phyloP scores from a whole-genome alignment of 108 stramenopile genomes.

The Nitzschia sp. region DNA sequence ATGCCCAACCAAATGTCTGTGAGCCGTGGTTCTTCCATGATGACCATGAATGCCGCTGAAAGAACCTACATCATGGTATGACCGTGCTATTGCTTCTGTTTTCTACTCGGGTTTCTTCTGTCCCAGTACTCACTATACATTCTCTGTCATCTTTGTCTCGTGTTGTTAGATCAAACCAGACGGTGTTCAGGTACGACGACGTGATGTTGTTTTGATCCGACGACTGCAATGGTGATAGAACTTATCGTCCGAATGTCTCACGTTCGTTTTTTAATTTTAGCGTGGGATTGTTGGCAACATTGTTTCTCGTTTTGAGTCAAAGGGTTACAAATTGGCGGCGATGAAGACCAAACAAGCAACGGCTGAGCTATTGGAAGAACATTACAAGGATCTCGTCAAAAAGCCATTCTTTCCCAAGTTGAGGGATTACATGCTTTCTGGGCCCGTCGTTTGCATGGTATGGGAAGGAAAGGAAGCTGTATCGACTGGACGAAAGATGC shows the following conservation, averaged over 20 bases:
- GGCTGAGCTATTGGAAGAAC: slow-evolving; percentile 81
- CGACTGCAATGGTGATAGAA: too few species aligned
- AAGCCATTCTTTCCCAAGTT: slow-evolving; percentile 95
- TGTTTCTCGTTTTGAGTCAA: slow-evolving; percentile 86
- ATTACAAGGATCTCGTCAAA: slow-evolving; percentile 88
- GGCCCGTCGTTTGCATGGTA: slow-evolving; percentile 86
- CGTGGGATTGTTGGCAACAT: slow-evolving; percentile 91
- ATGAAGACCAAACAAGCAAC: slow-evolving; percentile 89
- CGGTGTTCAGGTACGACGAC: slow-evolving; percentile 30
- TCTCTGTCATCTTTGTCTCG: not conserved
- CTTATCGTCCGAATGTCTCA: not conserved
- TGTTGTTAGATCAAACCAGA: slow-evolving; percentile 28
- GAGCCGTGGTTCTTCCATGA: not conserved
- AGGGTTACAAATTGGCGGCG: slow-evolving; percentile 92
- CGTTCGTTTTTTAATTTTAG: slow-evolving; percentile 32
- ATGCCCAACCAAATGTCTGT: not conserved
- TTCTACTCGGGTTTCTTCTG: not conserved
- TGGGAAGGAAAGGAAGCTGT: slow-evolving; percentile 94
- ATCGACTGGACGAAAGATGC: slow-evolving; percentile 89
- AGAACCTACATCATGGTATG: slow-evolving; percentile 83
- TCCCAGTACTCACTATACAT: not conserved
- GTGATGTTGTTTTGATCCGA: too few species aligned
- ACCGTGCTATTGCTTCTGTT: not conserved
- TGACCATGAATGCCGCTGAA: slow-evolving; percentile 57
- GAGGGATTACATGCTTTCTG: slow-evolving; percentile 88